Base-by-base conservation (phyloP, 2,329 filamentous ascomycete species). In the Hansfordia pulvinata region DNA sequence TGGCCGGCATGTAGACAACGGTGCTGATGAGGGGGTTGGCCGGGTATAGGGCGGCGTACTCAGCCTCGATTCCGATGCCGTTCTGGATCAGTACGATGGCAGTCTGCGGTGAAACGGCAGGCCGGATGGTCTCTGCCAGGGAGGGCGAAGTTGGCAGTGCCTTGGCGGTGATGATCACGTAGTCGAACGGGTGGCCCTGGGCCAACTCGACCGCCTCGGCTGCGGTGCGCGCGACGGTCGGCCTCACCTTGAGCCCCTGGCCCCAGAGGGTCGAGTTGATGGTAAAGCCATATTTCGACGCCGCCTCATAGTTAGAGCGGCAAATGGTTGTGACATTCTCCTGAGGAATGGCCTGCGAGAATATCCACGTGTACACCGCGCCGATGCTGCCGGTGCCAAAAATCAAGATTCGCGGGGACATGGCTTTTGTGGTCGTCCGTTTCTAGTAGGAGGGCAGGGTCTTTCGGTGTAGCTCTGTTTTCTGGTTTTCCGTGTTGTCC, bases 71-170 rank as follows among this genome's bases (percentile, higher is more conserved):
- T 6, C 51, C 56, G 27, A 72, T 59, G 10, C 68, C 68, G 35
- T 72, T 73, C 37, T 73, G 67, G 17, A 69, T 47, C 6, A 73
- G 53, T n/a, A 64, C 62, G 21, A 72, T 60, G 5, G 55, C 50
- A 0, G 64, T 70, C 10, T 18, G 31, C 10, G 32, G 26, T 10
- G 33, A 30, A 8, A 48, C 34, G 2, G 40, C 46, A 2, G 46
- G 46, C n/a, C 22, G 27, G 31, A 49, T 39, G 20, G 46, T 24
- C 28, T 44, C 39, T 5, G 44, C 37, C 9, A 32, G 37, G 4
- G 43, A 41, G 3, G 44, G 43, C 3, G 7, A 30, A 3, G 39
- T 39, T 9, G 35, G 40, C 4, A 47, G 20, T 3, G 40, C 39
- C 30, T 48, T 49, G 12, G 38, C 23, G 15, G 40, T 34, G 9